Conservation (phyloP, 2,329 filamentous ascomycete genomes). For the Cytospora chrysosperma region DNA sequence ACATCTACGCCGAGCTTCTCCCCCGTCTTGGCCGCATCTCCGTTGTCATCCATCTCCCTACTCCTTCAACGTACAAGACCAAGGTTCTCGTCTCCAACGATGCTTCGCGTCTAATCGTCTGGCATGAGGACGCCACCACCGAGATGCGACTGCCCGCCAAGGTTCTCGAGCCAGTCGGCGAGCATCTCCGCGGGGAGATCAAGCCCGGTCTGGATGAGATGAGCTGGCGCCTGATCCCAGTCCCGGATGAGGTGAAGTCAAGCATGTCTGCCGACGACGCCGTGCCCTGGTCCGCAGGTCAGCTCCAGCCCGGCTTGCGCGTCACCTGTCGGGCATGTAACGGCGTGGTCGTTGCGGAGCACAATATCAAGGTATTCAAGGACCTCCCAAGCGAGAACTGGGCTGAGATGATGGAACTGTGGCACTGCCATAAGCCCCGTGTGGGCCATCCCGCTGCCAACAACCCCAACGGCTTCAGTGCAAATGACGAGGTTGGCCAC, state of each 20-base stretch:
- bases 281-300: slow-evolving; percentile 21
- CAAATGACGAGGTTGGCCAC: slow-evolving; percentile 15
- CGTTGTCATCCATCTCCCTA: slow-evolving; percentile 51
- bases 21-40: slow-evolving; percentile 65
- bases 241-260: slow-evolving; percentile 25
- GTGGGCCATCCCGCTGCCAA: not conserved
- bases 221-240: slow-evolving; percentile 23
- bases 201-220: slow-evolving; percentile 39
- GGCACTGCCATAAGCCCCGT: slow-evolving; percentile 93
- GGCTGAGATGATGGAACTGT: slow-evolving; percentile 99
- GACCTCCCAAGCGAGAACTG: slow-evolving; percentile 95
- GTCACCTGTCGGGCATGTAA: slow-evolving; percentile 19
- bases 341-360: slow-evolving; percentile 31
- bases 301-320: slow-evolving; percentile 7
- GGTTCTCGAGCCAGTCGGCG: slow-evolving; percentile 31
- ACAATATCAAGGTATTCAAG: slow-evolving; percentile 62
- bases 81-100: slow-evolving; percentile 44
- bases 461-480: slow-evolving; percentile 31
- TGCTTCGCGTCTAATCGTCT: slow-evolving; percentile 46
- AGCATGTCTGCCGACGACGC: slow-evolving; percentile 40
- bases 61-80: slow-evolving; percentile 43
- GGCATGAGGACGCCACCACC: slow-evolving; percentile 42
- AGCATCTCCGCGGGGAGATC: slow-evolving; percentile 32
- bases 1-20: slow-evolving; percentile 64
- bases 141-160: slow-evolving; percentile 44